Percentiles rank a stretch among this genome's conserved stretches.
phyloP scores from a whole-genome alignment of 2,329 filamentous ascomycete genomes.

The Alternaria arborescens region DNA sequence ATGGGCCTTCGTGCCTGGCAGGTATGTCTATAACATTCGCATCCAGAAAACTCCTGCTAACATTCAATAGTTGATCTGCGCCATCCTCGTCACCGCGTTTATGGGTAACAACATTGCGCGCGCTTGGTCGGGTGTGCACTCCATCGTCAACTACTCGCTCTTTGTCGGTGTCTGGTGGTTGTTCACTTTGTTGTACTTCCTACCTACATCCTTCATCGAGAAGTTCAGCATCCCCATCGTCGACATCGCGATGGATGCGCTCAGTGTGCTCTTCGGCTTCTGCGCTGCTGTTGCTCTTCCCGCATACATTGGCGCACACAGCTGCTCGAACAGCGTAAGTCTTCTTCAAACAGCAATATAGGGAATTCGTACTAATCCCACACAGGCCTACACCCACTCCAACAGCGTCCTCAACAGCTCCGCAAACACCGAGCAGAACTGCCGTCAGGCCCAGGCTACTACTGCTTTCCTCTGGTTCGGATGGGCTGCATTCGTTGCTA shows the following conservation, averaged over 20 bases:
- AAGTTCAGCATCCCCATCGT: conserved; percentile 62
- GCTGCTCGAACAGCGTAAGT: conserved; percentile 70
- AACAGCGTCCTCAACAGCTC: conserved; percentile 72
- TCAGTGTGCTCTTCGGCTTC: conserved; percentile 73
- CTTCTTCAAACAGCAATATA: not conserved
- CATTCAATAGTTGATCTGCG: conserved; percentile 63
- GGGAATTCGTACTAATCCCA: not conserved
- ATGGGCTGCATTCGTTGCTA: conserved; percentile 67
- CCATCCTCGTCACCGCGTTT: conserved; percentile 67
- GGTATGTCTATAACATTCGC: conserved; percentile 38
- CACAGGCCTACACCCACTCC: conserved; percentile 53
- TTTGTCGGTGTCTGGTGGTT: conserved; percentile 74
- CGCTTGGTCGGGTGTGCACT: conserved; percentile 62
- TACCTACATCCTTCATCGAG: conserved; percentile 65
- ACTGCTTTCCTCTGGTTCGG: conserved; percentile 83
- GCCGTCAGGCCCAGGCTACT: conserved; percentile 77
- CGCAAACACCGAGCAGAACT: conserved; percentile 67
- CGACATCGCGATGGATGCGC: conserved; percentile 64
- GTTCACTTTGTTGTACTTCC: conserved; percentile 70
- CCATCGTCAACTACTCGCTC: conserved; percentile 69
- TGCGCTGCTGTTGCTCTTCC: conserved; percentile 75
- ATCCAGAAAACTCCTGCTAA: not conserved
- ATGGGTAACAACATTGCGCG: conserved; percentile 69
- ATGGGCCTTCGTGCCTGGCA: conserved; percentile 53
- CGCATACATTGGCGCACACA: conserved; percentile 72